Evolutionary conservation across 768 basidiomycete genomes (phyloP), one percentile per base, ranked within the genome.

Genomic region (Auricularia sp.): DNA sequence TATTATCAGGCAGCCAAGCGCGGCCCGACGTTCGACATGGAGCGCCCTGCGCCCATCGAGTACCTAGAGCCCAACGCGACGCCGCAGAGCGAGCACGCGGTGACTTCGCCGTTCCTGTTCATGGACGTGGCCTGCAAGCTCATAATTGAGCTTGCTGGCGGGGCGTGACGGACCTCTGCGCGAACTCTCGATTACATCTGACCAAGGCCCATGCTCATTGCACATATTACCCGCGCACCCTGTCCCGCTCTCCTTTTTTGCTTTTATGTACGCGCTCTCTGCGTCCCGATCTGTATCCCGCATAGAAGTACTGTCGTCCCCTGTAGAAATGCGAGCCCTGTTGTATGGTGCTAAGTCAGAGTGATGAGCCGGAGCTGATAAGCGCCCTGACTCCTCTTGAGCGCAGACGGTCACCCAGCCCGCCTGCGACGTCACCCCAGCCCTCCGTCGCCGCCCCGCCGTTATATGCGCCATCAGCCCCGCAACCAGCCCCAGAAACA

Each of bases 101-200:
- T 90, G 21, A 81, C 89, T 33, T 87, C 86, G 62, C 97, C 97
- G 11, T 98, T 93, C 75, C 84, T 97, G 66, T 99, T 99, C 75
- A 89, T 98, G 84, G 96, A 99, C 74, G 87, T 95, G 36, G 93
- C 97, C 4, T 97, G 93, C 74, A 80, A 87, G 68, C 80, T 98
- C 70, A 98, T 98, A 70, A 82, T 97, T 60, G 94, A 98, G 78
- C 81, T 98, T 68, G 96, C 95, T 33, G 90, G 90, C 64, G 83
- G 82, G 11, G 39, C 39, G 12, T 42, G 39, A 42, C 12, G 39
- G 39, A 42, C 39, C 39, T 14, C 8, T 14, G 39, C 39, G 39
- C 39, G 39, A 42, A 42, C 12, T 42, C 39, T 42, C 39, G 39
- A 42, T 14, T 42, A 14, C 39, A 29, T 29, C 39, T 14, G 39